These are phyloP conservation scores for Magnaporthiopsis rhizophila DNA, from an alignment of 2,329 filamentous ascomycete genomes.

Conservation along the genomic window DNA sequence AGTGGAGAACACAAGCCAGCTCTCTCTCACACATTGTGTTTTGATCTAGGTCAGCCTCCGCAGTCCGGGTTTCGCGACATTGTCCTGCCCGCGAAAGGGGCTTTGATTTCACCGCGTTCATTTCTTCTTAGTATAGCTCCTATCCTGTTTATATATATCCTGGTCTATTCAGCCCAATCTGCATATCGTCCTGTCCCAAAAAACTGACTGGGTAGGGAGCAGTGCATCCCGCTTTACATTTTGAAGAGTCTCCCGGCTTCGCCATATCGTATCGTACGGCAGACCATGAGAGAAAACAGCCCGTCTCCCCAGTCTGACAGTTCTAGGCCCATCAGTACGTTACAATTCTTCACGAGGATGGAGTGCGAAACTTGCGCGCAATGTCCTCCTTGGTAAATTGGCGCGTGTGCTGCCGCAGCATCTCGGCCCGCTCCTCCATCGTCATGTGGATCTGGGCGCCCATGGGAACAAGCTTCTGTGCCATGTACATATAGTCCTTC, in stretches of 20 bases:
- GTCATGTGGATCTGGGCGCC: slow-evolving; percentile 59
- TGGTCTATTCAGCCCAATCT: neutral
- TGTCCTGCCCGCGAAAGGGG: neutral
- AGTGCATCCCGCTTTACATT: neutral
- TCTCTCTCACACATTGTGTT: too few species aligned
- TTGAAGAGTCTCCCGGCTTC: neutral
- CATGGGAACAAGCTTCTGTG: slow-evolving; percentile 64
- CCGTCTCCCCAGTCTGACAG: neutral
- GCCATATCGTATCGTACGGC: neutral
- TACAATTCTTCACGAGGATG: neutral
- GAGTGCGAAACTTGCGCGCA: slow-evolving; percentile 38
- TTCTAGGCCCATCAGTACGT: too few species aligned
- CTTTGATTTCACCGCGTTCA: neutral
- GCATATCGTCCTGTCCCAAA: neutral
- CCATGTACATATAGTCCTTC: slow-evolving; percentile 65
- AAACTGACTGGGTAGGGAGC: too few species aligned
- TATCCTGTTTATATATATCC: neutral
- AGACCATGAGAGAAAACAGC: neutral
- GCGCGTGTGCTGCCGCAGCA: slow-evolving; percentile 58
- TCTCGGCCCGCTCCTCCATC: slow-evolving; percentile 51
- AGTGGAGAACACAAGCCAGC: too few species aligned
- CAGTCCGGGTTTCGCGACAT: neutral
- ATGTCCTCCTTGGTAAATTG: slow-evolving; percentile 60
- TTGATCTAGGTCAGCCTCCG: neutral
- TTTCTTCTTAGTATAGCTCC: neutral